A percentile compares a stretch with the other conserved stretches of the same genome.
Conservation (phyloP, 139 green algal species). For the Chlamydomonas applanata region DNA sequence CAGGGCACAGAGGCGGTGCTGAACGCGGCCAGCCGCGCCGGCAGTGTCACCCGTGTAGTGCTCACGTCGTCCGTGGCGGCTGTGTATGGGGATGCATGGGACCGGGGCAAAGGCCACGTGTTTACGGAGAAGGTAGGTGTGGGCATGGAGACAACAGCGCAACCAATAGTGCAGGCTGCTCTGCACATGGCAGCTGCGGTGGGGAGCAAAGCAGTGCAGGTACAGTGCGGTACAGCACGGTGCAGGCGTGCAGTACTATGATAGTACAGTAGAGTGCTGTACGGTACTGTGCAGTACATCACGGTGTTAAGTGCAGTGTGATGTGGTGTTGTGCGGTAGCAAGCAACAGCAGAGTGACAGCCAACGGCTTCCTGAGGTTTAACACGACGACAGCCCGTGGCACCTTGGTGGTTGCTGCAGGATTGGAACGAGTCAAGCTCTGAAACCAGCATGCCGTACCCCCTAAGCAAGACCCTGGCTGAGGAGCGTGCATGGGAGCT, state of each 20-base stretch:
- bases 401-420: background rate
- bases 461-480: slow-evolving; percentile 42
- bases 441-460: slow-evolving; percentile 24
- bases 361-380: no score
- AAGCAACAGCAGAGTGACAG: no score
- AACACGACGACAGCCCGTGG: no score
- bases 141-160: slow-evolving; percentile 35
- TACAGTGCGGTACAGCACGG: no score
- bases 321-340: no score
- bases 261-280: no score
- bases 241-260: no score
- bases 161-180: no score
- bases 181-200: no score
- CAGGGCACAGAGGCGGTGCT: slow-evolving; percentile 52
- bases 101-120: slow-evolving; percentile 31
- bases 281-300: no score
- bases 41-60: slow-evolving; percentile 47
- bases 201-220: no score
- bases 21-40: slow-evolving; percentile 25
- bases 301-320: no score
- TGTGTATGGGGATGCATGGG: slow-evolving; percentile 20
- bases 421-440: slow-evolving; percentile 19
- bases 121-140: slow-evolving; percentile 36
- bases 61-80: slow-evolving; percentile 48
- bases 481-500: slow-evolving; percentile 52